Evolutionary conservation across 371 early-diverging fungal genomes (phyloP), one percentile per base, ranked within the genome.

Genomic region (Rhizomucor miehei): DNA sequence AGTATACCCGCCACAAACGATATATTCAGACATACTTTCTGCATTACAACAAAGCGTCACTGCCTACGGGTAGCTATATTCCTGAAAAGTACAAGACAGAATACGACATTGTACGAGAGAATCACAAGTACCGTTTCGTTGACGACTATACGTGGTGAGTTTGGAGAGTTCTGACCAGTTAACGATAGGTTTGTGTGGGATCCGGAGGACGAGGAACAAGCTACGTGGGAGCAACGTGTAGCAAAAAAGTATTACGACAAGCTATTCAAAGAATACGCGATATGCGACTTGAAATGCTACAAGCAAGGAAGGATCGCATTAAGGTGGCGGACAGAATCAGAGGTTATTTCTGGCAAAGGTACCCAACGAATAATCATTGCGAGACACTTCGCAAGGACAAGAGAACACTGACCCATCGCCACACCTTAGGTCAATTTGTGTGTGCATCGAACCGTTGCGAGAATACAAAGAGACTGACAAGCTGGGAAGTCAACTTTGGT

Each of bases 401-500:
- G 17, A 19, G 23, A 39, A n/a, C 36, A 10, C 45, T 35, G 14
- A 45, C 21, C 13, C 13, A 29, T n/a, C n/a, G n/a, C n/a, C n/a
- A n/a, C n/a, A 20, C 12, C n/a, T n/a, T n/a, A 36, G 86, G 89
- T 1, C 89, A 90, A 59, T 89, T 88, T 59, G 71, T 75, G 4
- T 90, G 90, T 58, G 90, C 80, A 5, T 84, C 80, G 40, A 70
- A 86, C 6, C 56, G 67, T 13, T 89, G 90, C 54, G 69, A 73
- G 6, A 61, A 59, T 19, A 65, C 66, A 1, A 39, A 66, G 0
- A 56, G 64, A 0, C 60, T 92, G 25, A 66, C 78, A 48, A 84
- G 88, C 41, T 93, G 94, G 94, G 94, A 92, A 58, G 89, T 92
- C 29, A 89, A 89, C 53, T 93, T 93, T 67, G 89, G 77, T 2